Evolutionary conservation across 495 filamentous ascomycete genomes (phyloP), one percentile per base, ranked within the genome.

Genomic region (Hypoxylon lenormandii): DNA sequence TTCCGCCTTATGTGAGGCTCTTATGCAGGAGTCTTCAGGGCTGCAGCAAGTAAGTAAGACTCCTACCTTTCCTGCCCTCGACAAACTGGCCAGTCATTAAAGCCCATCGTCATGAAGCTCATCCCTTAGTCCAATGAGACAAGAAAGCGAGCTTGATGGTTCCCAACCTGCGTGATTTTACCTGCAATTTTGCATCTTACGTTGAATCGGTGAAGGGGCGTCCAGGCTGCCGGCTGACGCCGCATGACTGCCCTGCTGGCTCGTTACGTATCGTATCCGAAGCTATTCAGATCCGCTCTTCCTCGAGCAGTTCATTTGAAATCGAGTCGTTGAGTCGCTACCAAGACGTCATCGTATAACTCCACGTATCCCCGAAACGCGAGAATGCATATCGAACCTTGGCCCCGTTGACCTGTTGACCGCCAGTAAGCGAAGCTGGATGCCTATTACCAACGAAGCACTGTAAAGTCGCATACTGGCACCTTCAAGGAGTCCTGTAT

Each of bases 241-340:
- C 55, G 66, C 48, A 42, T 69, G 60, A 64, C 54, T 13, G n/a
- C n/a, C n/a, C n/a, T n/a, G n/a, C n/a, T n/a, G n/a, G n/a, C n/a
- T n/a, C n/a, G 5, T 18, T 56, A 19, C 26, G 6, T 61, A 46
- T 2, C 45, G 26, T 42, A 23, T 4, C 45, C 23, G 50, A 52
- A 40, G 47, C 42, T 55, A 52, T 65, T 55, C 67, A 60, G 43
- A 60, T 60, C 51, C 60, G 60, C 54, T 13, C 49, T 70, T 60
- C 60, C 63, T 40, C 53, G 47, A 58, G 12, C n/a, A 7, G 13
- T 2, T 33, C 30, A 33, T 33, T 33, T 7, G 5, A 33, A 33
- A 33, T 33, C 6, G 6, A 3, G 30, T 1, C 5, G 30, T 33
- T 33, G 10, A 33, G 30, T 1, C 30, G 30, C 5, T 33, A 16